Percentiles rank a stretch among this genome's conserved stretches.
Conservation (phyloP, 1,284 basidiomycete genomes). For the Neolentinus lepideus region DNA sequence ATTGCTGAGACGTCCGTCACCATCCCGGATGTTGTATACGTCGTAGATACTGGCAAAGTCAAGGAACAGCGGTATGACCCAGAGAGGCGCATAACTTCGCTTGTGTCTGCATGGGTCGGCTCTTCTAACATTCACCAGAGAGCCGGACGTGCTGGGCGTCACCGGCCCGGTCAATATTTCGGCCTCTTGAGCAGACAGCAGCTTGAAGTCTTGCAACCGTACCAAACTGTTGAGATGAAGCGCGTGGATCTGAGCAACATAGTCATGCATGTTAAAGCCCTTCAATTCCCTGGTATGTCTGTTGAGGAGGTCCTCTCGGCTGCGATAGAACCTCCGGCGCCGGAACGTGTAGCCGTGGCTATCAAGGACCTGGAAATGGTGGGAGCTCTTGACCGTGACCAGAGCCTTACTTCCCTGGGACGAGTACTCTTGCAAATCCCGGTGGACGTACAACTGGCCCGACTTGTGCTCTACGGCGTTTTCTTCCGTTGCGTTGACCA, state of each 20-base stretch:
- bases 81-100: constrained; percentile 77
- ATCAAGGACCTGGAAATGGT: constrained; percentile 81
- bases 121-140: constrained; percentile 92
- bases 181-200: constrained; percentile 73
- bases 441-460: constrained; percentile 86
- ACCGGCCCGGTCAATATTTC: constrained; percentile 88
- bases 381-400: constrained; percentile 76
- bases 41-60: constrained; percentile 85
- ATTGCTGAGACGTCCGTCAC: constrained; percentile 97
- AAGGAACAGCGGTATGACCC: constrained; percentile 96
- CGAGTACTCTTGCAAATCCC: constrained; percentile 86
- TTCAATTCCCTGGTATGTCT: constrained; percentile 83
- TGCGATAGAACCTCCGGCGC: constrained; percentile 87
- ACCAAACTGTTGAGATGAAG: constrained; percentile 96
- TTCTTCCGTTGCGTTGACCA: constrained; percentile 94
- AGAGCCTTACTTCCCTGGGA: constrained; percentile 84
- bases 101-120: constrained; percentile 89
- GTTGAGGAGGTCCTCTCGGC: constrained; percentile 84
- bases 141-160: constrained; percentile 91
- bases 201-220: constrained; percentile 60
- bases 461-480: constrained; percentile 84
- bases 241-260: constrained; percentile 87
- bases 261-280: constrained; percentile 96
- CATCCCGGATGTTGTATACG: constrained; percentile 94
- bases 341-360: constrained; percentile 74